Percentiles rank a stretch among this genome's conserved stretches.
phyloP scores from a whole-genome alignment of 305 asterid species.

The Fraxinus floribunda region DNA sequence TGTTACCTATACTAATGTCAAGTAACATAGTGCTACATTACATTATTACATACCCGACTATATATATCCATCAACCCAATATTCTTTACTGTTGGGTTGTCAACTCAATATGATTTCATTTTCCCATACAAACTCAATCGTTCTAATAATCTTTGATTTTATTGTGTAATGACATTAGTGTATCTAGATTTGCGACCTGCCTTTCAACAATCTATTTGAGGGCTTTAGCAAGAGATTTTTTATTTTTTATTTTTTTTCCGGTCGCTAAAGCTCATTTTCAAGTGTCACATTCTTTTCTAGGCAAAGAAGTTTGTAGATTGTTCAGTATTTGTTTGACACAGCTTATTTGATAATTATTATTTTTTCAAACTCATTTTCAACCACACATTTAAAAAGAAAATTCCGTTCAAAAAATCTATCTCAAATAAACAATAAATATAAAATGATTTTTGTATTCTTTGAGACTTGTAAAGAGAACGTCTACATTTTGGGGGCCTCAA shows the following conservation, averaged over 20 bases:
- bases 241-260: not conserved
- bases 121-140: not conserved
- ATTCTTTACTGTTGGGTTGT: not conserved
- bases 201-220: not conserved
- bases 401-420: not conserved
- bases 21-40: not conserved
- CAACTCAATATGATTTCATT: not conserved
- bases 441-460: slow-evolving; percentile 26
- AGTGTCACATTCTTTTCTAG: slow-evolving; percentile 23
- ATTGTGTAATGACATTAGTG: not conserved
- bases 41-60: not conserved
- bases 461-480: slow-evolving; percentile 24
- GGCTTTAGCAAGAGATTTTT: not conserved
- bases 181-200: not conserved
- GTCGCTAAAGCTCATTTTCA: not conserved
- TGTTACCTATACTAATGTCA: not conserved
- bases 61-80: not conserved
- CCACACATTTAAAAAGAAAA: too few relatives aligned
- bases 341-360: not conserved
- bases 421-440: not conserved
- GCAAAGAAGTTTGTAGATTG: not conserved
- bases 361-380: too few relatives aligned
- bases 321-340: not conserved
- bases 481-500: slow-evolving; percentile 12
- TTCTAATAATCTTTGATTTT: not conserved